Conservation (phyloP, 306 rosid species). For the Lathyrus oleraceus region DNA sequence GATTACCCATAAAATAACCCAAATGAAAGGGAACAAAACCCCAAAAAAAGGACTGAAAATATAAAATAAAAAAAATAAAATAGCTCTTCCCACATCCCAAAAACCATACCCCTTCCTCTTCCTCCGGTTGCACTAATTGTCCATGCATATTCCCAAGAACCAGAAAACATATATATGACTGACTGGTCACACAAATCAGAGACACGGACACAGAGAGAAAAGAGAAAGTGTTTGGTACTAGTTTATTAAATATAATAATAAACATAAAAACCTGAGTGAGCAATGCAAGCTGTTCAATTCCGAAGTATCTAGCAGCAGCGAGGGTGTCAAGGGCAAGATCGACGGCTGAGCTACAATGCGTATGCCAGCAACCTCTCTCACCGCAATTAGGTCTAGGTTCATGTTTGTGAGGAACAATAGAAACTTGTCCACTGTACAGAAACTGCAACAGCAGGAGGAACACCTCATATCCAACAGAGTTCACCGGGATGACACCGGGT, state of each 20-base stretch:
- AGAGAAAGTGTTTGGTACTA: neutral
- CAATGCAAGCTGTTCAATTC: slow-evolving; percentile 94
- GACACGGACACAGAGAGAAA: slow-evolving; percentile 20
- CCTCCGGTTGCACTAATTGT: slow-evolving; percentile 36
- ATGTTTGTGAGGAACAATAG: slow-evolving; percentile 91
- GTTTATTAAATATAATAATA: neutral
- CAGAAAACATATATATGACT: slow-evolving; percentile 44
- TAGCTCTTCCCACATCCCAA: slow-evolving; percentile 46
- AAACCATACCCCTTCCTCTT: slow-evolving; percentile 27
- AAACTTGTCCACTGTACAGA: slow-evolving; percentile 92
- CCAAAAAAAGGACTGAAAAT: neutral
- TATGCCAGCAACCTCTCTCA: slow-evolving; percentile 95
- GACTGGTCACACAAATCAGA: slow-evolving; percentile 50
- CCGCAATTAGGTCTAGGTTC: slow-evolving; percentile 97
- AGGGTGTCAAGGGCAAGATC: slow-evolving; percentile 96
- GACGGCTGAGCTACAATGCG: slow-evolving; percentile 99
- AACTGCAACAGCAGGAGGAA: slow-evolving; percentile 83
- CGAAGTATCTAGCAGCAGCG: slow-evolving; percentile 94
- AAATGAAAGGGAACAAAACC: slow-evolving; percentile 1
- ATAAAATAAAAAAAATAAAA: neutral
- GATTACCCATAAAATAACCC: too few relatives aligned
- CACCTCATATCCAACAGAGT: slow-evolving; percentile 93
- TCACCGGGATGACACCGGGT: slow-evolving; percentile 72
- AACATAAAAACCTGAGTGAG: slow-evolving; percentile 71
- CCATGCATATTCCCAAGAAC: slow-evolving; percentile 48